phyloP scores from a whole-genome alignment of 345 rosid genomes.

The Hevea brasiliensis region DNA sequence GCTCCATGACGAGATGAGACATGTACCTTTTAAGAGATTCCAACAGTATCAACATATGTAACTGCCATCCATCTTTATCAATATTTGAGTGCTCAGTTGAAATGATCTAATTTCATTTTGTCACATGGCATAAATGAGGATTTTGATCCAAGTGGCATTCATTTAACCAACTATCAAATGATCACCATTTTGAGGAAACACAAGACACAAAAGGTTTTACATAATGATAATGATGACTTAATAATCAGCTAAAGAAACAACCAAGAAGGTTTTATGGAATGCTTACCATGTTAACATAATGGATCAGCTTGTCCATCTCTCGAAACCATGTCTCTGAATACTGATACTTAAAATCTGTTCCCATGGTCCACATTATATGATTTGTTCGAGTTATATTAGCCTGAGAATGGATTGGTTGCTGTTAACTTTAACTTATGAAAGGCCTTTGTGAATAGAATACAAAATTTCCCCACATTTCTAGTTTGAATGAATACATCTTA shows the following conservation, averaged over 20 bases:
- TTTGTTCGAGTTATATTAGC: conserved; percentile 85
- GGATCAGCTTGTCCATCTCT: conserved; percentile 92
- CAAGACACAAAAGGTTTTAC: background rate
- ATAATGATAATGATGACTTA: background rate
- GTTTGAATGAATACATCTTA: background rate
- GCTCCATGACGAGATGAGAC: too few species aligned
- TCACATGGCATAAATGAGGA: too few species aligned
- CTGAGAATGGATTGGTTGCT: conserved; percentile 40
- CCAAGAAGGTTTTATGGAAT: conserved; percentile 13
- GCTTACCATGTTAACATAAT: conserved; percentile 89
- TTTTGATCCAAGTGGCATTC: too few species aligned
- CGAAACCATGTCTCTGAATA: conserved; percentile 91
- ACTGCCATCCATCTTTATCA: background rate
- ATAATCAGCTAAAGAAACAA: background rate
- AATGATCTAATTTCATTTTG: background rate
- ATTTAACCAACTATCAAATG: background rate
- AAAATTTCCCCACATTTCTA: background rate
- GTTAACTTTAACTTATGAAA: conserved; percentile 13
- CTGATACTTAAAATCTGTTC: conserved; percentile 96
- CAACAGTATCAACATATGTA: background rate
- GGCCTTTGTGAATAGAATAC: conserved; percentile 5
- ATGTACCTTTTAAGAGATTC: background rate
- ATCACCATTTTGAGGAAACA: background rate
- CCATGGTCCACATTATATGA: conserved; percentile 98
- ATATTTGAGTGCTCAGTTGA: background rate